These are phyloP conservation scores for Tubosaeta brunneosetosa DNA, from an alignment of 768 basidiomycete species.

Conservation along the genomic window DNA sequence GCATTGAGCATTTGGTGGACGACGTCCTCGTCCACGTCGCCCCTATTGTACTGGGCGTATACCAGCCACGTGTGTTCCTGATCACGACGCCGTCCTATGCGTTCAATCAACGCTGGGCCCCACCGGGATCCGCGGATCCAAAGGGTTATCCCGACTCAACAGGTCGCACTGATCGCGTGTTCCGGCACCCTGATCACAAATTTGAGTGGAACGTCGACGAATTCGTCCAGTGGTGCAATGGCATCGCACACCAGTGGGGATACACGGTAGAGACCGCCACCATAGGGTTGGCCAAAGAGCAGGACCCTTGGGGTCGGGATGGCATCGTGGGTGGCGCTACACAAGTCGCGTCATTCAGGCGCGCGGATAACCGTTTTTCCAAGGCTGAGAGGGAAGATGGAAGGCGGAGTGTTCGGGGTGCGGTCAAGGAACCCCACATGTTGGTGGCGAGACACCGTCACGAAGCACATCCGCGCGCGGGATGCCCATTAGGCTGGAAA, in stretches of 20 bases:
- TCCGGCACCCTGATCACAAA: conserved; percentile 81
- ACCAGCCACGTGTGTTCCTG: conserved; percentile 68
- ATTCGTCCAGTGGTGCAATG: conserved; percentile 59
- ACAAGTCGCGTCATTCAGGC: conserved; percentile 60
- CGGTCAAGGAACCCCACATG: conserved; percentile 35
- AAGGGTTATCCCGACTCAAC: conserved; percentile 72
- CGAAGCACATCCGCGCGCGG: conserved; percentile 44
- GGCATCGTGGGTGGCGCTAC: conserved; percentile 59
- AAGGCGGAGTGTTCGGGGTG: conserved; percentile 3
- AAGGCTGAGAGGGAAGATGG: conserved; percentile 27
- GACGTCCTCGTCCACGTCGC: conserved; percentile 58
- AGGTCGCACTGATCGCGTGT: conserved; percentile 62
- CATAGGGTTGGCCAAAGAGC: conserved; percentile 54
- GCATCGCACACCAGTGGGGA: conserved; percentile 60
- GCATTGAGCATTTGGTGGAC: conserved; percentile 75
- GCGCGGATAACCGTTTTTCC: conserved; percentile 36
- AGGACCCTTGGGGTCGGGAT: conserved; percentile 73
- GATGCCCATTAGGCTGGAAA: conserved; percentile 36
- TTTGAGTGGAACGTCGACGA: conserved; percentile 85
- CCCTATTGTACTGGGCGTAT: conserved; percentile 69
- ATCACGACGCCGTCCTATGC: conserved; percentile 84
- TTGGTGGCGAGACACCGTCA: conserved; percentile 48
- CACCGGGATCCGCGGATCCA: conserved; percentile 43
- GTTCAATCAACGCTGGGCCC: conserved; percentile 72
- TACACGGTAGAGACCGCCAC: conserved; percentile 59